Evolutionary conservation across 371 early-diverging fungal genomes (phyloP).

Genomic region (Mucor lusitanicus): DNA sequence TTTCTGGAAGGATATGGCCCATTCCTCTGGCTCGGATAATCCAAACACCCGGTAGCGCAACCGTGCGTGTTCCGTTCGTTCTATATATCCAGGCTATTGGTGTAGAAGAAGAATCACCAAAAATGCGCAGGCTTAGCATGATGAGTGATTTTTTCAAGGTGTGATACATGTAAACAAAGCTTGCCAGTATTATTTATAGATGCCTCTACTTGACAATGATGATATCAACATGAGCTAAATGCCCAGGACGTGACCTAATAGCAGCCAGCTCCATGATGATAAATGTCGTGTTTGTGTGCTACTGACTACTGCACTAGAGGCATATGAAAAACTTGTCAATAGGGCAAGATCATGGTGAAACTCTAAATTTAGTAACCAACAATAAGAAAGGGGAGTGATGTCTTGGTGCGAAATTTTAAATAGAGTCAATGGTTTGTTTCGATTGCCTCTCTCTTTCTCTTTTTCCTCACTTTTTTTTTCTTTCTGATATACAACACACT

Average conservation of each 20-base stretch:
- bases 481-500: not conserved
- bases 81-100: no score
- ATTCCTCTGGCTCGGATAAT: not conserved
- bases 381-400: not conserved
- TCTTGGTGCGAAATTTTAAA: not conserved
- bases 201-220: not conserved
- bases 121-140: not conserved
- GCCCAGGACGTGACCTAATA: not conserved
- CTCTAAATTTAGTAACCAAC: conserved; percentile 3
- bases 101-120: no score
- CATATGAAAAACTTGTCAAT: not conserved
- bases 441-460: not conserved
- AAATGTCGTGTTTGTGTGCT: not conserved
- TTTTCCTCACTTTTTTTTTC: not conserved
- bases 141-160: not conserved
- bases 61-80: not conserved
- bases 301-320: not conserved
- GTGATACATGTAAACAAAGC: not conserved
- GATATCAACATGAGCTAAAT: not conserved
- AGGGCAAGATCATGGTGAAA: not conserved
- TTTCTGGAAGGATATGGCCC: not conserved
- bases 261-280: no score
- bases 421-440: not conserved
- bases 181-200: not conserved
- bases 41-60: not conserved